Evolutionary conservation across 2,329 filamentous ascomycete genomes (phyloP), one percentile per base, ranked within the genome.

Genomic region (Diaporthe capsici): DNA sequence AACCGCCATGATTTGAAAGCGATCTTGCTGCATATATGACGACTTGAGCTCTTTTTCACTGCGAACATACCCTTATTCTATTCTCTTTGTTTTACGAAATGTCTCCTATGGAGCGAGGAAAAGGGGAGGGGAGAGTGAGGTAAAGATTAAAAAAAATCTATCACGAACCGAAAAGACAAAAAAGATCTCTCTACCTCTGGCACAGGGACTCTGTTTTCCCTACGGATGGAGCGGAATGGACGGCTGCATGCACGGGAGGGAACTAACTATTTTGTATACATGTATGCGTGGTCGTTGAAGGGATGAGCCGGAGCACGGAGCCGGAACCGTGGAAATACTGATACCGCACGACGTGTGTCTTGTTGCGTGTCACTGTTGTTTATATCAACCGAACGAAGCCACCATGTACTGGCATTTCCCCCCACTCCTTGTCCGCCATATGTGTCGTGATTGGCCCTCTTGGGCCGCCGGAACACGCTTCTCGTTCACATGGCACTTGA

Each of bases 331-430:
- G 49, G 65, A 53, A 15, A 68, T 53, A 53, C 34, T 28, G 49
- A 55, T 70, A 37, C 49, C 34, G 49, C 65, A 70, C 34, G 65
- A 42, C 65, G 47, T 70, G 60, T 63, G 49, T 55, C 65, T 55
- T 70, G 34, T 55, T 70, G 65, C 65, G 65, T 42, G 65, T 70
- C 65, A 42, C 34, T 42, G 8, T 39, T 70, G 65, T 70, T 70
- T 55, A 55, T 55, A 70, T 70, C 65, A 49, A 70, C 65, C 65
- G 47, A 55, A 55, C n/a, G 49, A 55, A 53, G 49, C 37, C 34
- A n/a, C 34, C 65, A 55, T 55, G 65, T 17, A 70, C 34, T 55
- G 34, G 65, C 49, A 8, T 28, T 55, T 55, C n/a, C 22, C 34
- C 34, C 12, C 39, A 8, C 22, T 17, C 28, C 44, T 20, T 20